Percentiles rank a stretch among this genome's conserved stretches.
Conservation (phyloP, 1,284 basidiomycete species). For the Ustilago curta region DNA sequence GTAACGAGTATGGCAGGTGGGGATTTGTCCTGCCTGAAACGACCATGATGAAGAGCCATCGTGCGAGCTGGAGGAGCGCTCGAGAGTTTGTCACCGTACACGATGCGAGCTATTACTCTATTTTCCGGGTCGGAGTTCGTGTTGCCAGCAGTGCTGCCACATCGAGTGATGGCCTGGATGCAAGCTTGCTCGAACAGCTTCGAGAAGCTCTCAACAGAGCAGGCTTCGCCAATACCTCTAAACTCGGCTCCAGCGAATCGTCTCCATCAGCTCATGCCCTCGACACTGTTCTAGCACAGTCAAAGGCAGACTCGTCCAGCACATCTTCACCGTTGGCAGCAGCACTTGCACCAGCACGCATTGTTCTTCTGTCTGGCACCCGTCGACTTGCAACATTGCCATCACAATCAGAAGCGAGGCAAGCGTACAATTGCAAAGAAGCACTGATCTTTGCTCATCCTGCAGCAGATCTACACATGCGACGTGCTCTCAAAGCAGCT, state of each 20-base stretch:
- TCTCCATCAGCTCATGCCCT: background rate
- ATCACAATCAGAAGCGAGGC: background rate
- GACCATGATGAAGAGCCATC: constrained; percentile 63
- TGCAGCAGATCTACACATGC: constrained; percentile 44
- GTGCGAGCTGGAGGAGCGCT: constrained; percentile 55
- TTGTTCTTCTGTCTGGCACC: constrained; percentile 17
- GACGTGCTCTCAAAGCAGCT: constrained; percentile 38
- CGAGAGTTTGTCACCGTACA: constrained; percentile 46
- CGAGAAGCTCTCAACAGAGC: constrained; percentile 1
- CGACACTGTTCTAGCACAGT: constrained; percentile 17
- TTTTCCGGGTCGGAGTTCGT: constrained; percentile 43
- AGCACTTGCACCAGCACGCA: constrained; percentile 38
- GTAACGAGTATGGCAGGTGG: constrained; percentile 44
- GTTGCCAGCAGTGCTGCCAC: background rate
- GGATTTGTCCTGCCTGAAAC: constrained; percentile 64
- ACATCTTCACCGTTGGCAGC: background rate
- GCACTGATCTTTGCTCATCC: constrained; percentile 54
- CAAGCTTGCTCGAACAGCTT: background rate
- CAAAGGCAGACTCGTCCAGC: background rate
- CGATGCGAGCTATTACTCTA: constrained; percentile 60
- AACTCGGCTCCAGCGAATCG: background rate
- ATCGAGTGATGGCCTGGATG: background rate
- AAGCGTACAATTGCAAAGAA: constrained; percentile 25
- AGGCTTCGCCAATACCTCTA: constrained; percentile 4
- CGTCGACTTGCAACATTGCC: background rate